Percentiles rank a stretch among this genome's conserved stretches.
phyloP scores from a whole-genome alignment of 441 rosid species.

The Populus hybrid region DNA sequence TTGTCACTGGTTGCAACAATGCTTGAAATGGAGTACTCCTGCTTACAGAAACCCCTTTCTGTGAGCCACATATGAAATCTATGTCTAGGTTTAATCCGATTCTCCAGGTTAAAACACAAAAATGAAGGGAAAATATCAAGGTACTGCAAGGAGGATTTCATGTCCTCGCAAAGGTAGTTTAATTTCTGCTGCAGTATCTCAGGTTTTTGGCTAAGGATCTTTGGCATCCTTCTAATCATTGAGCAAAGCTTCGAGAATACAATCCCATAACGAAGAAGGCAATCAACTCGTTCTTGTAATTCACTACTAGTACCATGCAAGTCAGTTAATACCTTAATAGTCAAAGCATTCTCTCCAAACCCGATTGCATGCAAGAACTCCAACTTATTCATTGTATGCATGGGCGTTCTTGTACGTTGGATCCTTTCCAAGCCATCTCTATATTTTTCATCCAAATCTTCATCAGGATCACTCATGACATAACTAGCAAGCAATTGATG shows the following conservation, averaged over 20 bases:
- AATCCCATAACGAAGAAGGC: constrained; percentile 41
- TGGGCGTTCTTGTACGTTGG: constrained; percentile 29
- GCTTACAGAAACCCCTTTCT: constrained; percentile 42
- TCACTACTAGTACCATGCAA: constrained; percentile 54
- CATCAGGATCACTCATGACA: constrained; percentile 33
- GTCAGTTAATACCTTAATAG: constrained; percentile 36
- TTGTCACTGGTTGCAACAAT: constrained; percentile 67
- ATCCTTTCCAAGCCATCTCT: constrained; percentile 37
- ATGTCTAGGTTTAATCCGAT: constrained; percentile 55
- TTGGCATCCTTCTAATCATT: constrained; percentile 45
- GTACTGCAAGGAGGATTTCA: constrained; percentile 40
- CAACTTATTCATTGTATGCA: constrained; percentile 46
- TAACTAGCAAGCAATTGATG: constrained; percentile 42
- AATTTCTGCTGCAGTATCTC: constrained; percentile 44
- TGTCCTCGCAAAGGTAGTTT: constrained; percentile 42
- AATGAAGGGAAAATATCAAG: constrained; percentile 49
- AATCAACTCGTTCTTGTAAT: constrained; percentile 45
- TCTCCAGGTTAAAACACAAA: constrained; percentile 58
- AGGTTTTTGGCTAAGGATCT: constrained; percentile 56
- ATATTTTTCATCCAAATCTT: constrained; percentile 43
- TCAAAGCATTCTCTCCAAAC: constrained; percentile 54
- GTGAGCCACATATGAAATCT: constrained; percentile 53
- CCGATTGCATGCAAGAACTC: constrained; percentile 54
- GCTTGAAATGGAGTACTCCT: constrained; percentile 49
- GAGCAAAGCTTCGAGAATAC: constrained; percentile 42